Evolutionary conservation across 1,284 basidiomycete genomes (phyloP).

Genomic region (Takashimella tepidaria): DNA sequence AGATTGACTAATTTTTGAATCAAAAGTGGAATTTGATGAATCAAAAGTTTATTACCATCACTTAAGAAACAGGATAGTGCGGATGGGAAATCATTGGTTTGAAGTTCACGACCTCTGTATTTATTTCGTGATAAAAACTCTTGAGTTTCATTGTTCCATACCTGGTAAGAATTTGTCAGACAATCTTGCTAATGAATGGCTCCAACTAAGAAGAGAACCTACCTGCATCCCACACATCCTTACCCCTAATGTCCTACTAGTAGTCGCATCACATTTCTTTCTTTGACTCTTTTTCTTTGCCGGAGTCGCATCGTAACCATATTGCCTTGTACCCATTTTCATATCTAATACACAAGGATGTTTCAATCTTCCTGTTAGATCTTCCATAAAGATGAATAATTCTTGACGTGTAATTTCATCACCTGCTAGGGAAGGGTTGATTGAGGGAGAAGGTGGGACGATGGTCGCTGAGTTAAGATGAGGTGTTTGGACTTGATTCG

Average conservation of each 20-base stretch:
- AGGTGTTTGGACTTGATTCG: neutral
- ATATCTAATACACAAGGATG: slow-evolving; percentile 94
- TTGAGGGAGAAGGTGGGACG: slow-evolving; percentile 32
- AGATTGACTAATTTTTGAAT: slow-evolving; percentile 91
- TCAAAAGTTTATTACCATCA: slow-evolving; percentile 75
- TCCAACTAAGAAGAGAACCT: no score
- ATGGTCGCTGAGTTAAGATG: slow-evolving; percentile 26
- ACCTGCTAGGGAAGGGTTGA: slow-evolving; percentile 10
- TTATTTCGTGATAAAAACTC: slow-evolving; percentile 93
- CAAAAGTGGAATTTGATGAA: slow-evolving; percentile 86
- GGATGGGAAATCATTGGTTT: slow-evolving; percentile 73
- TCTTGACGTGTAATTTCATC: slow-evolving; percentile 71
- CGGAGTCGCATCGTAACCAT: slow-evolving; percentile 89
- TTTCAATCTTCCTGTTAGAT: slow-evolving; percentile 89
- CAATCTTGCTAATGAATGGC: no score
- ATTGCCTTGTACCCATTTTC: slow-evolving; percentile 99
- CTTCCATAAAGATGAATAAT: slow-evolving; percentile 98
- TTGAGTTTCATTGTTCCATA: slow-evolving; percentile 78
- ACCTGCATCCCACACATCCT: slow-evolving; percentile 99
- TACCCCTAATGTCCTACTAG: slow-evolving; percentile 82
- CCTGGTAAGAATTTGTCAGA: no score
- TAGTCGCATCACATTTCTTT: slow-evolving; percentile 96
- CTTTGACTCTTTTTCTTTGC: slow-evolving; percentile 96
- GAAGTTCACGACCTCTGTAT: slow-evolving; percentile 87
- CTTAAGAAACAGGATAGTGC: slow-evolving; percentile 79